Evolutionary conservation across 1,139 yeast species (phyloP).

Genomic region (Suhomyces coccinellae): DNA sequence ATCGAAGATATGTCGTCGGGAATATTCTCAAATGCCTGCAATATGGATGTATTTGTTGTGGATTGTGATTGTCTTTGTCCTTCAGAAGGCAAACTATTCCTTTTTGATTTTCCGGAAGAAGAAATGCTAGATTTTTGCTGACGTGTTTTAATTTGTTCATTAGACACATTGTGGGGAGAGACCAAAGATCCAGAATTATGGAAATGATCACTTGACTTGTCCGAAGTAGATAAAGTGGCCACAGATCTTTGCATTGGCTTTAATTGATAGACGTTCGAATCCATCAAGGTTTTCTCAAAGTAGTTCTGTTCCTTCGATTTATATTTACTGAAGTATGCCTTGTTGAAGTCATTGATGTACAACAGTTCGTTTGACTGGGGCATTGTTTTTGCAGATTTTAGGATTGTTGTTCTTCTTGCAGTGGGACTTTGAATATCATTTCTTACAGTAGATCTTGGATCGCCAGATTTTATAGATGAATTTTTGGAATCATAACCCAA

Average conservation of each 20-base stretch:
- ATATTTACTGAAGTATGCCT: slow-evolving; percentile 21
- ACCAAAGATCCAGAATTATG: slow-evolving; percentile 5
- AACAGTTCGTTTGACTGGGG: slow-evolving; percentile 7
- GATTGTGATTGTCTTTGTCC: slow-evolving; percentile 26
- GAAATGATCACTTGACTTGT: slow-evolving; percentile 2
- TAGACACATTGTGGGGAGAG: slow-evolving; percentile 3
- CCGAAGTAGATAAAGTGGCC: slow-evolving; percentile 23
- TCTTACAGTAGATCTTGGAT: background rate
- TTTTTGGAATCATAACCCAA: slow-evolving; percentile 1
- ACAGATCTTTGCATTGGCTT: slow-evolving; percentile 36
- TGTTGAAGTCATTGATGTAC: slow-evolving; percentile 19
- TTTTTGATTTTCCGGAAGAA: slow-evolving; percentile 10
- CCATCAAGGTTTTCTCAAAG: slow-evolving; percentile 18
- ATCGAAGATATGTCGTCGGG: slow-evolving; percentile 32
- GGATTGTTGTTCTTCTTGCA: background rate
- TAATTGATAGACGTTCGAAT: slow-evolving; percentile 28
- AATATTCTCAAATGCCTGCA: slow-evolving; percentile 33
- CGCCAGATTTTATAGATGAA: background rate
- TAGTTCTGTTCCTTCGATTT: slow-evolving; percentile 11
- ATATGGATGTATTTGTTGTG: slow-evolving; percentile 30
- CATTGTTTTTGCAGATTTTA: background rate
- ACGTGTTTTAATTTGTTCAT: background rate
- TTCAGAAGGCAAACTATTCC: slow-evolving; percentile 11
- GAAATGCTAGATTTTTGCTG: background rate
- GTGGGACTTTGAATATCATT: background rate